Conservation (phyloP, 306 rosid genomes). For the Hylodesmum podocarpum region DNA sequence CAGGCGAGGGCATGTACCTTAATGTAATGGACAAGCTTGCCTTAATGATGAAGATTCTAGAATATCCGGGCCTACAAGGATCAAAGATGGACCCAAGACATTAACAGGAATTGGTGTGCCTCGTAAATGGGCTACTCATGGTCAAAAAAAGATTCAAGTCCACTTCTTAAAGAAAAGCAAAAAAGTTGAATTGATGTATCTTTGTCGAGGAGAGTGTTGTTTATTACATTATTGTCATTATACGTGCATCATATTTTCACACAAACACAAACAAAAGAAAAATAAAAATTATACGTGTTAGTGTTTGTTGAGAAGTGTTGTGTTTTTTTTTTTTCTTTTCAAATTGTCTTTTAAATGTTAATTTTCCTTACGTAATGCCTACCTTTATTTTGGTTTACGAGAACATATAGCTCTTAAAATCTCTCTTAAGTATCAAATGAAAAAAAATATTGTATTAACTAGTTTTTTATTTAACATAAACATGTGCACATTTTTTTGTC, state of each 20-base stretch:
- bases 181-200: conserved; percentile 20
- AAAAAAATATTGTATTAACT: background rate
- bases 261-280: too few species aligned
- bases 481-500: background rate
- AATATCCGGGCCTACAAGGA: conserved; percentile 26
- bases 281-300: too few species aligned
- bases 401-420: background rate
- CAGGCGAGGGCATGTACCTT: conserved; percentile 18
- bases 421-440: background rate
- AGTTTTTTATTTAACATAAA: background rate
- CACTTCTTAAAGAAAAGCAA: conserved; percentile 25
- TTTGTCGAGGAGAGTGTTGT: background rate
- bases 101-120: conserved; percentile 29
- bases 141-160: conserved; percentile 34
- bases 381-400: background rate
- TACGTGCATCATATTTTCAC: background rate
- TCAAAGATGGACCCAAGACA: background rate
- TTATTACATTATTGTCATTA: background rate
- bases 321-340: background rate
- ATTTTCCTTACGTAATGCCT: background rate
- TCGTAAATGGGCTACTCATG: conserved; percentile 34
- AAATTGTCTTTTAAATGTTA: background rate
- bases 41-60: conserved; percentile 38
- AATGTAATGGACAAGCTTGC: conserved; percentile 28
- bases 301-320: background rate